phyloP scores from a whole-genome alignment of 208 protist species.

The Entamoeba moshkovskii region DNA sequence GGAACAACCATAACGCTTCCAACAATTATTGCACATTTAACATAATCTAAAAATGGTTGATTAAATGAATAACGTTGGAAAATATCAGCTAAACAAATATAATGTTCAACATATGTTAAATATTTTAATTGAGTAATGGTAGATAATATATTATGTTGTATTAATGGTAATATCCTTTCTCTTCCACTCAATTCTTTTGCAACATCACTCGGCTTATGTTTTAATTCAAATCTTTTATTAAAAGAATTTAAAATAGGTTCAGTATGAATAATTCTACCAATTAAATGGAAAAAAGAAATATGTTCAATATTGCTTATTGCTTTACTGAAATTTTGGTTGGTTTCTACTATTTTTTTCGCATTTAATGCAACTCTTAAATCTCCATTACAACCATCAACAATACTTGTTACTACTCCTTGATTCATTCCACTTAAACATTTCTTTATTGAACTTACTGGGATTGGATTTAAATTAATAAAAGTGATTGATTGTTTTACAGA shows the following conservation, averaged over 20 bases:
- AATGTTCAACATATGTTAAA: background rate
- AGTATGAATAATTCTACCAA: background rate
- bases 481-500: background rate
- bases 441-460: background rate
- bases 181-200: background rate
- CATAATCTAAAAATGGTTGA: background rate
- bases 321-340: background rate
- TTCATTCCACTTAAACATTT: background rate
- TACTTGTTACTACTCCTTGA: background rate
- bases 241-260: background rate
- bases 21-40: background rate
- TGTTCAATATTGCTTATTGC: background rate
- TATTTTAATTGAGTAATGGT: background rate
- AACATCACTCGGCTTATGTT: background rate
- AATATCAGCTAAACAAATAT: background rate
- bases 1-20: background rate
- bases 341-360: background rate
- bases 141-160: background rate
- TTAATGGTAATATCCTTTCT: background rate
- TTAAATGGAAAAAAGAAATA: background rate
- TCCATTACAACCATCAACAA: background rate
- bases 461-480: background rate
- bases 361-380: background rate
- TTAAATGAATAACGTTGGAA: background rate
- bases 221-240: background rate